These are phyloP conservation scores for Citrullus colocynthis DNA, from an alignment of 306 rosid species.

Conservation along the genomic window DNA sequence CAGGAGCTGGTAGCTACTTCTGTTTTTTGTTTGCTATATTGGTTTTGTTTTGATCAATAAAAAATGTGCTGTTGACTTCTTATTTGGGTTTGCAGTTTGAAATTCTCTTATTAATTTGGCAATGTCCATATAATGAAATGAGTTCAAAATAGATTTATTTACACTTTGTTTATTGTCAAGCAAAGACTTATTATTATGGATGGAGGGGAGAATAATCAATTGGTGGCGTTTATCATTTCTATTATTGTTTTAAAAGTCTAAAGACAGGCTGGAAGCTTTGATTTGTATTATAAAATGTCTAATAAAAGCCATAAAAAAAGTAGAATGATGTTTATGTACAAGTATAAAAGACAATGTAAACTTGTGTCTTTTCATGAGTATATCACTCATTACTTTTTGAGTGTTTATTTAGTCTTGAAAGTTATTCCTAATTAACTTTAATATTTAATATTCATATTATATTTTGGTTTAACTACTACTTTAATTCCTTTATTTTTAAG, in stretches of 20 bases:
- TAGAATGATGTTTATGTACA: background rate
- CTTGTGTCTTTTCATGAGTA: background rate
- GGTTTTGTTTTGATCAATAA: background rate
- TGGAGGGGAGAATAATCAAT: background rate
- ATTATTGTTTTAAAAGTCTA: background rate
- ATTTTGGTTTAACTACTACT: no score
- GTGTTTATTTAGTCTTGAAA: background rate
- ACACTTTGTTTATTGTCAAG: background rate
- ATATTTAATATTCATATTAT: no score
- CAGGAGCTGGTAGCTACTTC: background rate
- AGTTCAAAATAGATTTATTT: background rate
- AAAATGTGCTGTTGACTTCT: background rate
- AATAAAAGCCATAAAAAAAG: background rate
- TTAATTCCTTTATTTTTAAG: no score
- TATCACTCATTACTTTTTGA: background rate
- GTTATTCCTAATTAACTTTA: background rate
- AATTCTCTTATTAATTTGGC: background rate
- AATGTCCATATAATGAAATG: background rate
- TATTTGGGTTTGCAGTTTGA: background rate
- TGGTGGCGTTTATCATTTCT: background rate
- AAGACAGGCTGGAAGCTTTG: constrained; percentile 4
- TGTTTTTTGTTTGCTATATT: background rate
- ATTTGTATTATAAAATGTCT: background rate
- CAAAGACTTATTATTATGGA: background rate
- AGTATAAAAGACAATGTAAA: background rate